A percentile compares a stretch with the other conserved stretches of the same genome.
These are phyloP conservation scores for Chloris gayana DNA, from an alignment of 176 grass and related monocot genomes.

Conservation along the genomic window DNA sequence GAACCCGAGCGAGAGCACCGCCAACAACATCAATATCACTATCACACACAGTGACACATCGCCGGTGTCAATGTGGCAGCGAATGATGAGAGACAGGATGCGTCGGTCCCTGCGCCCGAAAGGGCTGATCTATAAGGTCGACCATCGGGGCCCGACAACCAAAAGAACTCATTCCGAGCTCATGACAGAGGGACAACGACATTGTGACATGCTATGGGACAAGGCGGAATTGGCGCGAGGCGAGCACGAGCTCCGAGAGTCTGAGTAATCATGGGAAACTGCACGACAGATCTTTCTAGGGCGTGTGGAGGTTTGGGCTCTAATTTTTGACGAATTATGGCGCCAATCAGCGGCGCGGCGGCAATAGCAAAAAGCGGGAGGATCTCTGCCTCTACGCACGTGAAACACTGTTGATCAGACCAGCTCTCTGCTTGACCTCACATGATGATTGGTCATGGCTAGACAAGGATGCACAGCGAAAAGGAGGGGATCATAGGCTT, in stretches of 20 bases:
- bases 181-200: neutral
- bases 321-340: slow-evolving; percentile 43
- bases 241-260: neutral
- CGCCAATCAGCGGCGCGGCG: slow-evolving; percentile 36
- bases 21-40: no score
- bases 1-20: no score
- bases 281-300: slow-evolving; percentile 35
- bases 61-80: no score
- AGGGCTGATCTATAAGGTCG: no score
- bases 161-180: no score
- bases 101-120: no score
- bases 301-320: neutral
- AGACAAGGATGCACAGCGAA: neutral
- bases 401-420: neutral
- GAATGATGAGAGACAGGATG: no score
- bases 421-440: slow-evolving; percentile 31
- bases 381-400: neutral
- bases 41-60: no score
- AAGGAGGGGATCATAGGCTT: neutral
- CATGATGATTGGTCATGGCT: slow-evolving; percentile 24
- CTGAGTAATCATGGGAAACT: slow-evolving; percentile 41
- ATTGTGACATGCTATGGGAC: neutral
- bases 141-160: no score
- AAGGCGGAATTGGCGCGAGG: slow-evolving; percentile 12
- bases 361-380: neutral